Conservation (phyloP, 2,329 filamentous ascomycete species). For the Aspergillus melleus region DNA sequence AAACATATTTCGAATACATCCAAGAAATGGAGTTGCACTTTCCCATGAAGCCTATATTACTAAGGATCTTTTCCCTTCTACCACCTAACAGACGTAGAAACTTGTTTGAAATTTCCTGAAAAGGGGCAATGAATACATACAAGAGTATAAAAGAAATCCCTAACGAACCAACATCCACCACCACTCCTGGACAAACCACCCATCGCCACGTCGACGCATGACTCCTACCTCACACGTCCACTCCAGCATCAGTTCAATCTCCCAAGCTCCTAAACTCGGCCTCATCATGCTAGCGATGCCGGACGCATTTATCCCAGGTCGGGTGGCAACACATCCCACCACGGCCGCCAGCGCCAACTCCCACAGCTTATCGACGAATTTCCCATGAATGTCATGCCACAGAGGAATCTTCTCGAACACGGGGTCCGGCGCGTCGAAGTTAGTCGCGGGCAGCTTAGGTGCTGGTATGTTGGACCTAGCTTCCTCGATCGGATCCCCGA, state of each 20-base stretch:
- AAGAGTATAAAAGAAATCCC: too few species aligned
- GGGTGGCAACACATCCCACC: slow-evolving; percentile 41
- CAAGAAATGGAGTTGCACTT: too few species aligned
- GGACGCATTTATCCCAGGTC: slow-evolving; percentile 40
- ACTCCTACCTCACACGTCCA: slow-evolving; percentile 39
- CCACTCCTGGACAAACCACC: slow-evolving; percentile 39
- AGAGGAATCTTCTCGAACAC: slow-evolving; percentile 40
- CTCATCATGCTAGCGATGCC: slow-evolving; percentile 40
- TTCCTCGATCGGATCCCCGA: slow-evolving; percentile 39
- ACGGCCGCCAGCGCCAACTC: slow-evolving; percentile 43
- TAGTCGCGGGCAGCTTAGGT: slow-evolving; percentile 24
- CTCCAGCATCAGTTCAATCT: slow-evolving; percentile 40
- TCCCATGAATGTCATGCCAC: slow-evolving; percentile 51
- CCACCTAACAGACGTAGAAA: too few species aligned
- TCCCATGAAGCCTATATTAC: too few species aligned
- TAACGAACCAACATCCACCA: slow-evolving; percentile 38
- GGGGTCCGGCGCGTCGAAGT: not conserved
- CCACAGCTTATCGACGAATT: slow-evolving; percentile 41
- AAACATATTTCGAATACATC: too few species aligned
- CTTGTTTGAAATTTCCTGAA: too few species aligned
- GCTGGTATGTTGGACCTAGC: slow-evolving; percentile 19
- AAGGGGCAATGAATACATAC: too few species aligned
- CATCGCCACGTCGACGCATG: slow-evolving; percentile 14
- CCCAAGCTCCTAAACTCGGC: slow-evolving; percentile 44
- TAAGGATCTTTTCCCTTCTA: too few species aligned